Conservation (phyloP, 106 monocot species). For the Phalaenopsis aphrodite region DNA sequence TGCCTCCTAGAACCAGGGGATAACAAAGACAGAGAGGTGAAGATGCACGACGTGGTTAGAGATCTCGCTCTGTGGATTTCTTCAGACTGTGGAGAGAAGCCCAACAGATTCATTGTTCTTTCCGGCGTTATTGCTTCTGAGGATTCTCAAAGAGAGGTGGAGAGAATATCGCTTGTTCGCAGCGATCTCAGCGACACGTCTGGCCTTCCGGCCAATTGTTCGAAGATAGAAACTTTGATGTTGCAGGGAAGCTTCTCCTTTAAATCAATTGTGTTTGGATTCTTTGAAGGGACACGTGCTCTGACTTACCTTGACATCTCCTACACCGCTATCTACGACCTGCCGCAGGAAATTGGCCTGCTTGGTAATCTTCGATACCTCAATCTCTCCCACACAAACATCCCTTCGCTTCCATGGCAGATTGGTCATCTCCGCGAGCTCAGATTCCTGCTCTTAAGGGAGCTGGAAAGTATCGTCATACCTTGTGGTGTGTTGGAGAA, state of each 20-base stretch:
- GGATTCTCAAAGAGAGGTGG: background rate
- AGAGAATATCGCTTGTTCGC: conserved; percentile 7
- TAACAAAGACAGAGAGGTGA: conserved; percentile 7
- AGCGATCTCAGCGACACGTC: conserved; percentile 1
- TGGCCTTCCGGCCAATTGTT: conserved; percentile 1
- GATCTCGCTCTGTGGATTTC: conserved; percentile 17
- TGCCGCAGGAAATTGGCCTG: conserved; percentile 7
- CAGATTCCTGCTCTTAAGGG: conserved; percentile 1
- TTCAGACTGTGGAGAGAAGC: background rate
- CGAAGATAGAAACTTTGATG: conserved; percentile 10
- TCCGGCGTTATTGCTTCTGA: background rate
- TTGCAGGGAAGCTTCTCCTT: conserved; percentile 4
- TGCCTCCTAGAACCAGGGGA: conserved; percentile 11
- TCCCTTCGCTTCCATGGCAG: conserved; percentile 7
- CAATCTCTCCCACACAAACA: conserved; percentile 7
- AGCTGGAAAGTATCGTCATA: background rate
- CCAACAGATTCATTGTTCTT: background rate
- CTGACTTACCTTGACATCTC: conserved; percentile 27
- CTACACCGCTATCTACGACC: background rate
- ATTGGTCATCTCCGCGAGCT: conserved; percentile 1
- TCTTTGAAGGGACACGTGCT: conserved; percentile 3
- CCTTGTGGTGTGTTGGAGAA: conserved; percentile 10
- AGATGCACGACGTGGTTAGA: conserved; percentile 28
- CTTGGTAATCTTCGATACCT: conserved; percentile 15
- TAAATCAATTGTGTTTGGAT: background rate